A percentile compares a stretch with the other conserved stretches of the same genome.
These are phyloP conservation scores for Neurospora discreta DNA, from an alignment of 495 filamentous ascomycete species.

Conservation along the genomic window DNA sequence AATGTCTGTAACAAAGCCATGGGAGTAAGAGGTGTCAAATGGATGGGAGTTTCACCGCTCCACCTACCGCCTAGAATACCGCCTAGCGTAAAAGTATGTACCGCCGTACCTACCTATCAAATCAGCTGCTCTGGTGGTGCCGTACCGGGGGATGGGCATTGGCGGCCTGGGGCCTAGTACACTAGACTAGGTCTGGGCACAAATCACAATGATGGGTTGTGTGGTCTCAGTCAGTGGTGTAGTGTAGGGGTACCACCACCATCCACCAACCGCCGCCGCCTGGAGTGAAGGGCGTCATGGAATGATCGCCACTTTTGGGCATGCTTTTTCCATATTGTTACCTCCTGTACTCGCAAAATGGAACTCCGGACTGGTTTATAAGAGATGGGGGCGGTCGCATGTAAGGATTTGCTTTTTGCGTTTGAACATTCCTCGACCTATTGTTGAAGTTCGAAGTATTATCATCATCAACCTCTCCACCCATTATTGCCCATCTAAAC, in stretches of 20 bases:
- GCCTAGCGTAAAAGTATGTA: background rate
- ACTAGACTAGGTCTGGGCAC: background rate
- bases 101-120: background rate
- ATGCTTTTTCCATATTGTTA: background rate
- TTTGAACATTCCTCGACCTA: background rate
- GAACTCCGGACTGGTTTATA: background rate
- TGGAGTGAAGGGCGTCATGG: background rate
- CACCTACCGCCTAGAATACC: background rate
- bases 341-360: background rate
- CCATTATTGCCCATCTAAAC: too few species aligned
- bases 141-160: background rate
- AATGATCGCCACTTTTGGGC: background rate
- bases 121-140: background rate
- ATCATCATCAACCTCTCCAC: too few species aligned
- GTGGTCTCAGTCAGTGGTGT: background rate
- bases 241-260: background rate
- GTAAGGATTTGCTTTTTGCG: background rate
- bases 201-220: background rate
- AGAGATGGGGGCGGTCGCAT: background rate
- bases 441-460: background rate
- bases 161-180: background rate
- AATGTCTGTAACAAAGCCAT: background rate
- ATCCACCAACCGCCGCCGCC: background rate
- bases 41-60: background rate
- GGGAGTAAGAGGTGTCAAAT: background rate